These are phyloP conservation scores for Penicillium diatomitis DNA, from an alignment of 495 filamentous ascomycete species.

Conservation along the genomic window DNA sequence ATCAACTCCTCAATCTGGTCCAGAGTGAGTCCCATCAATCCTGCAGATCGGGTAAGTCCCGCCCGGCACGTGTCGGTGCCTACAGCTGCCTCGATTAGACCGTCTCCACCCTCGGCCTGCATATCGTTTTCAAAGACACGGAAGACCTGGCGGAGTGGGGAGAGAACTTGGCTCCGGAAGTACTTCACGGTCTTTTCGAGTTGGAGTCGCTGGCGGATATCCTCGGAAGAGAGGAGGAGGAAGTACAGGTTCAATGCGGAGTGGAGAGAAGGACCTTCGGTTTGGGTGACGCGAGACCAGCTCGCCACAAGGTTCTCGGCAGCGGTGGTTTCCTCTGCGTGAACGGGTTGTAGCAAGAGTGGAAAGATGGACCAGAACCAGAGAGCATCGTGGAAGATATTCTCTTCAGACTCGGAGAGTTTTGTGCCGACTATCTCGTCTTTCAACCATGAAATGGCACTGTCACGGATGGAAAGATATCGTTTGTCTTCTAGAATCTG, in stretches of 20 bases:
- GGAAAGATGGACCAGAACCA: conserved; percentile 47
- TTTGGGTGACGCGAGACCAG: conserved; percentile 32
- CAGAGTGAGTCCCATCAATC: conserved; percentile 25
- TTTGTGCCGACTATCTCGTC: conserved; percentile 56
- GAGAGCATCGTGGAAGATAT: conserved; percentile 25
- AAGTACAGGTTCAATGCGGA: conserved; percentile 40
- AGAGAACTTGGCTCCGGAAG: conserved; percentile 31
- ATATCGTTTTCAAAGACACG: conserved; percentile 29
- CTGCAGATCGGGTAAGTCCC: conserved; percentile 32
- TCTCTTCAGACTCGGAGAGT: conserved; percentile 9
- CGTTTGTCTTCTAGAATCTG: conserved; percentile 69
- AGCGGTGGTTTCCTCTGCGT: conserved; percentile 5
- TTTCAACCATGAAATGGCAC: conserved; percentile 79
- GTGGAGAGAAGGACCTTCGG: conserved; percentile 28
- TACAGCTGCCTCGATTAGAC: conserved; percentile 28
- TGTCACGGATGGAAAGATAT: conserved; percentile 66
- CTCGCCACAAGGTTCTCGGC: conserved; percentile 23
- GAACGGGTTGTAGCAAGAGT: conserved; percentile 21
- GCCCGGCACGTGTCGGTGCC: conserved; percentile 31
- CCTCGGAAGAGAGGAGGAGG: conserved; percentile 28
- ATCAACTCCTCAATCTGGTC: conserved; percentile 32
- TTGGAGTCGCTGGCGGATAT: conserved; percentile 22
- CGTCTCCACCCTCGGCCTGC: conserved; percentile 28
- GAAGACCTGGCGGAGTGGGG: conserved; percentile 25
- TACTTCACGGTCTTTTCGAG: conserved; percentile 29